Percentiles rank a stretch among this genome's conserved stretches.
Evolutionary conservation across 257 asterid genomes (phyloP).

Genomic region (Craterostigma plantagineum): DNA sequence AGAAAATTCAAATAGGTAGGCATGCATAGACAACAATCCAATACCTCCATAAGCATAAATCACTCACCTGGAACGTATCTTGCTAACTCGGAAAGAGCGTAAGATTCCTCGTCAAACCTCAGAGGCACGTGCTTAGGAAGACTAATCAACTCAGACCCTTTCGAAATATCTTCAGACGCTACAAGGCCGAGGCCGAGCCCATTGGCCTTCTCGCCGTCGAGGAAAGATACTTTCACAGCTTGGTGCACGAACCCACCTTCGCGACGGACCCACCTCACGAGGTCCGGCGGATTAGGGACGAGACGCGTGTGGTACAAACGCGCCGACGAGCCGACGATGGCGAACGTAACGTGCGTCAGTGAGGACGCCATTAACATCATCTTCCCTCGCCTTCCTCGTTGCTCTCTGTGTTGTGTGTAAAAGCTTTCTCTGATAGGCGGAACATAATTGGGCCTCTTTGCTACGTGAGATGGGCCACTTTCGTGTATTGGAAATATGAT

Average conservation of each 20-base stretch:
- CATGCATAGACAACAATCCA: not conserved
- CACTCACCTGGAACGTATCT: conserved; percentile 57
- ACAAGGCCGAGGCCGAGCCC: conserved; percentile 48
- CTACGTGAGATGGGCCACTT: no score
- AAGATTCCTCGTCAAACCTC: conserved; percentile 26
- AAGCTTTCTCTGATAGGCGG: no score
- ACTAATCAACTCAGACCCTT: conserved; percentile 64
- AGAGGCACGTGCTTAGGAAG: conserved; percentile 75
- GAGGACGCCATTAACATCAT: conserved; percentile 43
- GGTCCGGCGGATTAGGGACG: conserved; percentile 77
- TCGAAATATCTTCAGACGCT: conserved; percentile 52
- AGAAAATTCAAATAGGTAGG: not conserved
- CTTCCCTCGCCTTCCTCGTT: conserved; percentile 16
- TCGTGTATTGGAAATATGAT: no score
- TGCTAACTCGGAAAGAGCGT: conserved; percentile 37
- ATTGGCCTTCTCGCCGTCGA: conserved; percentile 14
- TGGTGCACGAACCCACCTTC: conserved; percentile 90
- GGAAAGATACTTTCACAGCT: conserved; percentile 33
- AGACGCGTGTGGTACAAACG: conserved; percentile 23
- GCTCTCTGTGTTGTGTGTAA: no score
- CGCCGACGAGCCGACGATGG: conserved; percentile 31
- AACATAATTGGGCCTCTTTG: no score
- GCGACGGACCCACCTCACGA: conserved; percentile 66
- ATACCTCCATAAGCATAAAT: not conserved
- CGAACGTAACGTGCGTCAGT: conserved; percentile 39